phyloP scores from a whole-genome alignment of 2,329 filamentous ascomycete genomes.

The Aspergillus latus region DNA sequence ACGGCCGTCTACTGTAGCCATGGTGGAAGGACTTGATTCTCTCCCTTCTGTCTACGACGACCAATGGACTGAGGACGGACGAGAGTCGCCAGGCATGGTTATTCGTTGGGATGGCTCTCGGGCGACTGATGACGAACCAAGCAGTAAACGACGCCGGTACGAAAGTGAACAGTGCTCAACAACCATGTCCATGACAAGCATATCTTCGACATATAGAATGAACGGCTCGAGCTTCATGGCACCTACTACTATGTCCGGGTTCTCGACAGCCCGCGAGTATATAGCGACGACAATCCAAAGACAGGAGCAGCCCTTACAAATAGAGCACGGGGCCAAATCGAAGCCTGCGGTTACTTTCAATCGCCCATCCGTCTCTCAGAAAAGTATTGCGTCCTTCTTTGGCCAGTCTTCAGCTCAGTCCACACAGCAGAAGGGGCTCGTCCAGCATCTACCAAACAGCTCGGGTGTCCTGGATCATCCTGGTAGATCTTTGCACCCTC shows the following conservation, averaged over 20 bases:
- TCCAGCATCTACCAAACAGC: conserved; percentile 15
- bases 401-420: conserved; percentile 23
- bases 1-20: conserved; percentile 56
- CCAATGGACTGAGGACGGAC: conserved; percentile 65
- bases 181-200: conserved; percentile 34
- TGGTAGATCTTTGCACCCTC: conserved; percentile 11
- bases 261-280: conserved; percentile 62
- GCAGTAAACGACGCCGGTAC: conserved; percentile 30
- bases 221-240: conserved; percentile 47
- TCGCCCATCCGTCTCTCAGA: conserved; percentile 49
- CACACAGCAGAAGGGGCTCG: conserved; percentile 19
- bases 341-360: conserved; percentile 28
- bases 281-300: conserved; percentile 37
- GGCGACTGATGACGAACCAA: conserved; percentile 24
- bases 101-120: conserved; percentile 39
- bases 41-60: conserved; percentile 62
- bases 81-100: conserved; percentile 41
- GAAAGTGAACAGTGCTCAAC: conserved; percentile 24
- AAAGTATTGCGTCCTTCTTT: conserved; percentile 56
- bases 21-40: conserved; percentile 50
- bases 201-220: conserved; percentile 56
- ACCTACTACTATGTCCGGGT: conserved; percentile 51
- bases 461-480: conserved; percentile 9
- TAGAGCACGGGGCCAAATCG: conserved; percentile 32
- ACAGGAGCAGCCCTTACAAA: conserved; percentile 8